Evolutionary conservation across 257 asterid species (phyloP), one percentile per base, ranked within the genome.

Genomic region (Solanum chaucha): DNA sequence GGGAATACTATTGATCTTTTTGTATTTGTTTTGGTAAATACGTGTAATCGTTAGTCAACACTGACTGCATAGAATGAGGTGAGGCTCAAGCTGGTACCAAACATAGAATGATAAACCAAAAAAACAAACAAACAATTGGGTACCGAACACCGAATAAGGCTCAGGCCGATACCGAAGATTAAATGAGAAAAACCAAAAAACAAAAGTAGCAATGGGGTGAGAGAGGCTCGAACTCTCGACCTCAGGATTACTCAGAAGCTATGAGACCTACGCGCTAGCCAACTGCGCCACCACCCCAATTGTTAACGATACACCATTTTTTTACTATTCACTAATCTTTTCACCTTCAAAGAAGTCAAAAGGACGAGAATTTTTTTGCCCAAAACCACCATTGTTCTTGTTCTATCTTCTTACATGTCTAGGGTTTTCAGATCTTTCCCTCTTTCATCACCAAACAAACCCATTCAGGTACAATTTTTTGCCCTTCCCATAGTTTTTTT

Each of bases 261-360:
- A 95, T 94, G 97, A 96, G 98, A 95, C 98, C 98, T 96, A 95
- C 98, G 97, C 99, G 98, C 98, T 95, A 96, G 95, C 98, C 99
- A 94, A 96, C 98, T 95, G 98, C 98, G 98, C 98, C 98, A 95
- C 98, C 98, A 94, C 98, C 98, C 98, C 85, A 1, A 0, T 9
- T 5, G 6, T 1, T 1, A 0, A 0, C 1, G 1, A 3, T 0
- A 1, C 9, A 8, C 32, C 5, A 10, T 41, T 41, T 13, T 13
- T 2, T 1, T 0, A 0, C 0, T 7, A 7, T 2, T 1, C 0
- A 24, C 1, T 12, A 5, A 6, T 12, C 0, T 10, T n/a, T 22
- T 5, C 41, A 71, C 7, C 26, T 12, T 41, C 12, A 5, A 12
- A 44, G 24, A 46, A 44, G 26, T 80, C 84, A 8, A 78, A 15